Conservation (phyloP, 805 yeast species). For the Saturnispora kantuleensis region DNA sequence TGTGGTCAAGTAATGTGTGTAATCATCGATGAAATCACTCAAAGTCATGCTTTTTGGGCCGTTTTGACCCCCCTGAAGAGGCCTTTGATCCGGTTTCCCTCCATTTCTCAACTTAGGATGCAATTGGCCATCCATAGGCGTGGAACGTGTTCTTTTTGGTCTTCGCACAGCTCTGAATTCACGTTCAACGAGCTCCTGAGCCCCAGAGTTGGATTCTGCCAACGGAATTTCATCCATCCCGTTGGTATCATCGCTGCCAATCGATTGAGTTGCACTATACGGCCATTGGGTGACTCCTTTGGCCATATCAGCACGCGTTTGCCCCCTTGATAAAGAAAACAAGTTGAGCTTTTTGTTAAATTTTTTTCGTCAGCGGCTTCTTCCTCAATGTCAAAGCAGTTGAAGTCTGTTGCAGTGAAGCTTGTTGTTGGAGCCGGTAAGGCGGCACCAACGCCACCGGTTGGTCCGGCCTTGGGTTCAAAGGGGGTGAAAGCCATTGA, state of each 20-base stretch:
- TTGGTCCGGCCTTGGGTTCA: constrained; percentile 97
- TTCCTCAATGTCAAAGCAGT: constrained; percentile 16
- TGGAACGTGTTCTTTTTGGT: background rate
- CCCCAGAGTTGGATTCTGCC: too few species aligned
- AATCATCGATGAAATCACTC: constrained; percentile 19
- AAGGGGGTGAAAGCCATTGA: constrained; percentile 98
- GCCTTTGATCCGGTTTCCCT: background rate
- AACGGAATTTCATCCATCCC: too few species aligned
- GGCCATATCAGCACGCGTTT: too few species aligned
- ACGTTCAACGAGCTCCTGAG: too few species aligned
- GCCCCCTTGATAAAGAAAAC: too few species aligned
- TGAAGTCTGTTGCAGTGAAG: constrained; percentile 65
- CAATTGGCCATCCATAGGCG: too few species aligned
- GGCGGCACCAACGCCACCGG: constrained; percentile 98
- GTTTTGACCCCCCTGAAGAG: background rate
- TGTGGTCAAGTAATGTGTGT: constrained; percentile 17
- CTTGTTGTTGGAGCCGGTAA: constrained; percentile 94
- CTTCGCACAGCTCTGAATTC: background rate
- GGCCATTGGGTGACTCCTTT: too few species aligned
- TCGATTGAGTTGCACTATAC: too few species aligned
- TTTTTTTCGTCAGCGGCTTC: too few species aligned
- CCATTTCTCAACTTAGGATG: too few species aligned
- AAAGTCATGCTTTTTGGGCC: constrained; percentile 16
- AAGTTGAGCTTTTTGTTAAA: too few species aligned
- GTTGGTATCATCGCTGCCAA: too few species aligned